Evolutionary conservation across 2,329 filamentous ascomycete species (phyloP).

Genomic region (Stachybotrys chlorohalonatus): DNA sequence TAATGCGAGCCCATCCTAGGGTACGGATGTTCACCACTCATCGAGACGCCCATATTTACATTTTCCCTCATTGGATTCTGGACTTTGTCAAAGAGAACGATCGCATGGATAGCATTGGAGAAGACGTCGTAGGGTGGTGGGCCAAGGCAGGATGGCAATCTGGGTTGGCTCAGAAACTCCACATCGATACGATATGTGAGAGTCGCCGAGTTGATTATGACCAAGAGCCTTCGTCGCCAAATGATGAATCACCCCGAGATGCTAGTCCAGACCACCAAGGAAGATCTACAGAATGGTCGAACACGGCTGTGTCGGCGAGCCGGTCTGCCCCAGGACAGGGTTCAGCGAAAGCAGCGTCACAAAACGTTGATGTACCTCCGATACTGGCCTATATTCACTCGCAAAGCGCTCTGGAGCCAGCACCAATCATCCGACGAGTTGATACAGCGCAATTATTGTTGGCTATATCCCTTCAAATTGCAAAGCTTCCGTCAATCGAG

Average conservation of each 20-base stretch:
- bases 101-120: conserved; percentile 75
- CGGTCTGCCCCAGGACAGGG: conserved; percentile 7
- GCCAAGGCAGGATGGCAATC: conserved; percentile 88
- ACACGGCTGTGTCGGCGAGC: conserved; percentile 3
- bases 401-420: conserved; percentile 28
- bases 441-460: conserved; percentile 80
- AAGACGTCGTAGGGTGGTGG: conserved; percentile 93
- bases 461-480: conserved; percentile 73
- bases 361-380: conserved; percentile 47
- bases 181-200: conserved; percentile 52
- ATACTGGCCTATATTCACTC: conserved; percentile 79
- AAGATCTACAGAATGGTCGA: not conserved
- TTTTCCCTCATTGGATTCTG: conserved; percentile 86
- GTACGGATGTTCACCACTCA: conserved; percentile 76
- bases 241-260: conserved; percentile 15
- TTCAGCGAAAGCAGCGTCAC: not conserved
- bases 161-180: conserved; percentile 69
- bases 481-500: conserved; percentile 68
- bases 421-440: conserved; percentile 72
- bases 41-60: conserved; percentile 88
- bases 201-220: conserved; percentile 29
- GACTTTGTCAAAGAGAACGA: conserved; percentile 75
- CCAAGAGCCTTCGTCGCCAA: conserved; percentile 21
- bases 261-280: conserved; percentile 8
- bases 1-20: conserved; percentile 65